These are phyloP conservation scores for Amylocystis lapponica DNA, from an alignment of 768 basidiomycete genomes.

Conservation along the genomic window DNA sequence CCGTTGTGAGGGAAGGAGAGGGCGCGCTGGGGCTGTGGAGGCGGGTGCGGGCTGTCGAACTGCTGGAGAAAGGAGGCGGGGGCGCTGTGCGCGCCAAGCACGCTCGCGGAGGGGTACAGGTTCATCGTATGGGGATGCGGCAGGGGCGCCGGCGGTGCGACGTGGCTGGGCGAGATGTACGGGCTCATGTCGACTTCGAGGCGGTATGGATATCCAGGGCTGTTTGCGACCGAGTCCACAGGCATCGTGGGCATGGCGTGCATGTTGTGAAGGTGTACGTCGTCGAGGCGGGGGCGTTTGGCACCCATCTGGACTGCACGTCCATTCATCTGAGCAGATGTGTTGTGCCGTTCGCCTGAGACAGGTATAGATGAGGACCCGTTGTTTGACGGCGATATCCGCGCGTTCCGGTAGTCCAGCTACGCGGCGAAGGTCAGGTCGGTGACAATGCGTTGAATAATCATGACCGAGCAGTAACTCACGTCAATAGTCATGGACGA, in stretches of 20 bases:
- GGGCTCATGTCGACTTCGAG: slow-evolving; percentile 22
- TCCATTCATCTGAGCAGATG: slow-evolving; percentile 11
- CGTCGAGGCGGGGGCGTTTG: slow-evolving; percentile 17
- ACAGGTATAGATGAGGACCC: slow-evolving; percentile 17
- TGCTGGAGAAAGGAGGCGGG: slow-evolving; percentile 7
- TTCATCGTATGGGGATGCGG: slow-evolving; percentile 1
- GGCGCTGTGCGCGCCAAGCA: slow-evolving; percentile 4
- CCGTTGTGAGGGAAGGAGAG: slow-evolving; percentile 12
- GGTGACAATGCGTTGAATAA: neutral
- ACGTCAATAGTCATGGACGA: slow-evolving; percentile 4
- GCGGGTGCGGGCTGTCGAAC: slow-evolving; percentile 9
- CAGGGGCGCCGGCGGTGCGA: slow-evolving; percentile 3
- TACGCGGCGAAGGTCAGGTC: neutral
- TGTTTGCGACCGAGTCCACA: slow-evolving; percentile 8
- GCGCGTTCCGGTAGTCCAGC: slow-evolving; percentile 19
- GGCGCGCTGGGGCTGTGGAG: slow-evolving; percentile 8
- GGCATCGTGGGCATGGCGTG: slow-evolving; percentile 8
- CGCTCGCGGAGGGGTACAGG: neutral
- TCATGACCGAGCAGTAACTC: neutral
- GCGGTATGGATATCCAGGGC: slow-evolving; percentile 20
- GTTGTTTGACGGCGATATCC: slow-evolving; percentile 11
- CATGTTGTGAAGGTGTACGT: slow-evolving; percentile 5
- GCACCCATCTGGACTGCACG: slow-evolving; percentile 10
- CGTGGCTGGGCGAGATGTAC: slow-evolving; percentile 10
- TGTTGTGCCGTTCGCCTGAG: slow-evolving; percentile 23